Base-by-base conservation (phyloP, 768 basidiomycete species). In the Boletus rex-veris region DNA sequence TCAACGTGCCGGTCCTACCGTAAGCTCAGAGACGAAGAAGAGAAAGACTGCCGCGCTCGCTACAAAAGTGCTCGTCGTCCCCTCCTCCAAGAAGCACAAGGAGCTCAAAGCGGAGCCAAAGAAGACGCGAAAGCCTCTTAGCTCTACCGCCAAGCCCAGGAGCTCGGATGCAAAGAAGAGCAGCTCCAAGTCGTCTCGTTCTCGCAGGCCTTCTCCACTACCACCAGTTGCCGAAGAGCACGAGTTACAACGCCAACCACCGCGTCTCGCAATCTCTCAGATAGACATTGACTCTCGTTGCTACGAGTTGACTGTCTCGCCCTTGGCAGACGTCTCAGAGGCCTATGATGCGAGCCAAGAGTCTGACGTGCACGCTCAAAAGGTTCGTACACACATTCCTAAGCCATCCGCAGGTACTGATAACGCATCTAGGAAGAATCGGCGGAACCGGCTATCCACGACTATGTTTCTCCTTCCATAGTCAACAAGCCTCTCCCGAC, bases 231-330 rank as follows among this genome's bases (percentile, higher is more conserved):
- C 79, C 35, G 82, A 83, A 61, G 81, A 82, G 61, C 70, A 52
- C 14, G 77, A 68, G 35, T 64, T 64, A 30, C 72, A 69, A 63
- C 71, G 58, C 51, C 59, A 63, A 35, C 57, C 55, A 26, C 55
- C 59, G 0, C 58, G 54, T 49, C 65, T 67, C 21, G 68, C 65
- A 16, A 55, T 77, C 36, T 65, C 75, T 15, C 85, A 89, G 64
- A 76, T 75, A 4, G 70, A 75, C 39, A 82, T 86, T 48, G 83
- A 89, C 61, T 81, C 88, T n/a, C 80, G 80, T 46, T 90, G 88
- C 71, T 88, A 90, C 64, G 88, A 89, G 62, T 66, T 90, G 58
- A 91, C 88, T 5, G 88, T 91, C 58, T 74, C 80, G 62, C 89
- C 89, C 41, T 70, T 91, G 59, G 89, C 89, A 36, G 88, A 91